Base-by-base conservation (phyloP, 352 stramenopile genomes). In the Globisporangium megalacanthum region DNA sequence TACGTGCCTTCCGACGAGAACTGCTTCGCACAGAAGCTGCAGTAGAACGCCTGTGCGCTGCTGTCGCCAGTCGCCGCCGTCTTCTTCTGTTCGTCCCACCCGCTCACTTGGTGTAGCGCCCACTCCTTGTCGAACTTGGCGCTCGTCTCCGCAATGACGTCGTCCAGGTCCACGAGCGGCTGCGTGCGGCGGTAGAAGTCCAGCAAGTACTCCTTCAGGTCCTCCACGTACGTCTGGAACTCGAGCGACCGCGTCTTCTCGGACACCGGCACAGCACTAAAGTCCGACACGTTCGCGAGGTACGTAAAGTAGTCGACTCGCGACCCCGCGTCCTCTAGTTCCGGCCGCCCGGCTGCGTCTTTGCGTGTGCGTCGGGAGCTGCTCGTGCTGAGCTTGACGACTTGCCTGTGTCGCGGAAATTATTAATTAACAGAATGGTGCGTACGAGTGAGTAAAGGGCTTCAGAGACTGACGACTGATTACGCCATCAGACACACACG, bases 151-250 rank as follows among this genome's bases (percentile, higher is more conserved):
- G 80, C 78, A 29, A 95, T 73, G 45, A 94, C 79, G 47, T 95
- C 86, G 54, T 94, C 85, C 7, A 96, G 59, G 48, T 94, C 84
- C 62, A 94, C 83, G 15, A 96, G 83, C 58, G 87, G 84, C 65
- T 96, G 87, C 41, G 87, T 92, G 56, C 86, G 85, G 29, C 79
- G 77, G 66, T 96, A 94, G 55, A 96, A 96, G 49, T 78, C 77
- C 52, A 89, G 72, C 64, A 96, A 71, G 69, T 96, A 96, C 54
- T 59, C 58, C 60, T 89, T 88, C 49, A 96, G 72, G 29, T 89
- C 79, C 10, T 66, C 62, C 42, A 96, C 52, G 59, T 95, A 94
- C 56, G 65, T 52, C 56, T 92, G 69, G 58, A 85, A 90, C 54
- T 66, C 70, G 25, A 33, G 44, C 17, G 86, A 86, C 10, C 65